Percentiles rank a stretch among this genome's conserved stretches.
phyloP scores from a whole-genome alignment of 1,284 basidiomycete species.

The Volvariella volvacea region DNA sequence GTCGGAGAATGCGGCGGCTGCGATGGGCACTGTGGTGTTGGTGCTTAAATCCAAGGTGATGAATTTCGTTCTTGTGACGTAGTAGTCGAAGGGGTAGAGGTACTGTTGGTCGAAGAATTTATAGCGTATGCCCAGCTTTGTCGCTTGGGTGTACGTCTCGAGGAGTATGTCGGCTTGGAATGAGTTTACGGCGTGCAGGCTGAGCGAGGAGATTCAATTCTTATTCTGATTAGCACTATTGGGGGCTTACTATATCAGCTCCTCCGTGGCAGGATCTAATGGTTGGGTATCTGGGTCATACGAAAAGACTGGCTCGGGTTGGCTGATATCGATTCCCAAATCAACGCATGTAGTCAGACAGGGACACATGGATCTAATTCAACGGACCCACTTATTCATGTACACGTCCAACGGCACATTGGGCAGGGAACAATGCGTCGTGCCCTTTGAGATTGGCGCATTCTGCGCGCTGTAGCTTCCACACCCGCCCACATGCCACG shows the following conservation, averaged over 20 bases:
- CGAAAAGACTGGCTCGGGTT: neutral
- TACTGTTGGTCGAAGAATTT: neutral
- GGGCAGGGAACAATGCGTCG: neutral
- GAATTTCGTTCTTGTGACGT: neutral
- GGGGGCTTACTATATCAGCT: neutral
- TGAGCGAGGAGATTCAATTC: neutral
- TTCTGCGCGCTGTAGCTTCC: neutral
- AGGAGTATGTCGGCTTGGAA: neutral
- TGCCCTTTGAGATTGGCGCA: neutral
- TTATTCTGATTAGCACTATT: neutral
- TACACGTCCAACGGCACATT: neutral
- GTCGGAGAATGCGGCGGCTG: neutral
- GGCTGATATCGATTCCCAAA: too few species aligned
- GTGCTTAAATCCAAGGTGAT: neutral
- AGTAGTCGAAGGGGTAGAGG: neutral
- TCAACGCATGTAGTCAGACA: too few species aligned
- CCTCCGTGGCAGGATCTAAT: neutral
- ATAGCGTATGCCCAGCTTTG: neutral
- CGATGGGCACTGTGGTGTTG: neutral
- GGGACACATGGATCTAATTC: too few species aligned
- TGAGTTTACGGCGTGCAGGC: neutral
- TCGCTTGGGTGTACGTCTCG: neutral
- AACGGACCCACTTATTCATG: neutral
- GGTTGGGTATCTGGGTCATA: neutral
- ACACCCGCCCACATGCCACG: slow-evolving; percentile 1